Conservation (phyloP, 176 grass and related monocot genomes). For the Panicum miliaceum region DNA sequence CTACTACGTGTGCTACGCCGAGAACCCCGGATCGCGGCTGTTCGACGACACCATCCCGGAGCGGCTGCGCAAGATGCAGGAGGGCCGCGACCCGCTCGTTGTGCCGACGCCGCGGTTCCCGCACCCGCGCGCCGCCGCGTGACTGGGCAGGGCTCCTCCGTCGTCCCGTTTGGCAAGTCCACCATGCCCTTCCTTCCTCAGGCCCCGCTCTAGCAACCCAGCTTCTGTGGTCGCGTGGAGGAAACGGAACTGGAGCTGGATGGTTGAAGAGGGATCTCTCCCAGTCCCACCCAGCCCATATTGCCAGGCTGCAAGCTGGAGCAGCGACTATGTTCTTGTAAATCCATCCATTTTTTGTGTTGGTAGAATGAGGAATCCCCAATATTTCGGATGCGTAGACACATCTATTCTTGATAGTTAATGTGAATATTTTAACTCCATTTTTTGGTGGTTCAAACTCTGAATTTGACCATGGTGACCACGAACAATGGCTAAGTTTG, state of each 20-base stretch:
- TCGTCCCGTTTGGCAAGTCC: not conserved
- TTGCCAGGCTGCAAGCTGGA: not conserved
- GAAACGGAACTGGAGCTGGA: not conserved
- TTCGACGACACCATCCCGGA: slow-evolving; percentile 71
- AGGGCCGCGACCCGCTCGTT: slow-evolving; percentile 33
- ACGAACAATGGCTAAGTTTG: no score
- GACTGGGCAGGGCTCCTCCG: not conserved
- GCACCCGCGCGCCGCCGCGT: slow-evolving; percentile 43
- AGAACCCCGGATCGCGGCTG: slow-evolving; percentile 63
- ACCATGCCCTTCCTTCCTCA: not conserved
- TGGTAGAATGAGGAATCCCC: slow-evolving; percentile 23
- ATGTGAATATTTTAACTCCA: slow-evolving; percentile 13
- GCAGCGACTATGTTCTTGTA: slow-evolving; percentile 8
- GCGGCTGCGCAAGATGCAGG: slow-evolving; percentile 42
- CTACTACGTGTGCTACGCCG: slow-evolving; percentile 96
- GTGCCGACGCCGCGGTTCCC: slow-evolving; percentile 79
- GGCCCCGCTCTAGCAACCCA: no score
- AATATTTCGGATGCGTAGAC: slow-evolving; percentile 25
- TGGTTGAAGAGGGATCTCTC: not conserved
- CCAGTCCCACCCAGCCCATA: not conserved
- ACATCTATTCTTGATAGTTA: not conserved
- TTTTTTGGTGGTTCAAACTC: not conserved
- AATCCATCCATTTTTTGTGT: slow-evolving; percentile 27
- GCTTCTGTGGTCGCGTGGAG: slow-evolving; percentile 1
- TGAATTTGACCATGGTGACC: not conserved